Base-by-base conservation (phyloP, 108 stramenopile genomes). In the Cyclotella choctawhatcheeana region DNA sequence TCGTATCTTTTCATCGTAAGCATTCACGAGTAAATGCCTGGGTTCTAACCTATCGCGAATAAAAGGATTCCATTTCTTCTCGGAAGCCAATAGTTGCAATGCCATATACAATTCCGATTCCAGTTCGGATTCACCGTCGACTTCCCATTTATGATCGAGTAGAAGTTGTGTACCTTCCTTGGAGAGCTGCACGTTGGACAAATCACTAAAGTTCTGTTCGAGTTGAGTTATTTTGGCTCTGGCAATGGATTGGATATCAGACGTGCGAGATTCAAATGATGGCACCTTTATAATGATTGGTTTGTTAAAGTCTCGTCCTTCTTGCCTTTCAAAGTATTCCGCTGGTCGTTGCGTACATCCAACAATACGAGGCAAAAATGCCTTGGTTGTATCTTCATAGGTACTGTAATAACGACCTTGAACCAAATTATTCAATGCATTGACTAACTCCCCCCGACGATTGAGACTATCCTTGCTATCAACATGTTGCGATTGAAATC, bases 271-370 rank as follows among this genome's bases (percentile, higher is more conserved):
- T 60, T 67, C 73, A 26, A 74, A 74, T 14, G 78, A 66, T 26
- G 78, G 78, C 2, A 79, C 73, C 40, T 79, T 74, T 13, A 79
- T 73, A 33, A 74, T 55, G 7, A 73, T 74, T 54, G 64, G 55
- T 6, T 74, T 12, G 8, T 8, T 8, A 12, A 40, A 40, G 6
- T 40, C 37, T 12, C 12, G 8, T 8, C 37, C 52, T 3, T 40
- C 0, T 18, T 55, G 25, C 25, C 58, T 12, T 4, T 40, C 32
- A 27, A 74, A 74, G 33, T 65, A 74, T 2, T 74, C 63, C 12
- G 64, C 53, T 26, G 52, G 29, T 34, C 63, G 21, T 65, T 37
- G 64, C 0, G 73, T 74, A 33, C 73, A 74, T 22, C 60, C 76
- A 43, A 77, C 18, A 33, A 77, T 53, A 22, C 76, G 76, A 17